phyloP scores from a whole-genome alignment of 1,139 yeast genomes.

The Debaryomyces fabryi region DNA sequence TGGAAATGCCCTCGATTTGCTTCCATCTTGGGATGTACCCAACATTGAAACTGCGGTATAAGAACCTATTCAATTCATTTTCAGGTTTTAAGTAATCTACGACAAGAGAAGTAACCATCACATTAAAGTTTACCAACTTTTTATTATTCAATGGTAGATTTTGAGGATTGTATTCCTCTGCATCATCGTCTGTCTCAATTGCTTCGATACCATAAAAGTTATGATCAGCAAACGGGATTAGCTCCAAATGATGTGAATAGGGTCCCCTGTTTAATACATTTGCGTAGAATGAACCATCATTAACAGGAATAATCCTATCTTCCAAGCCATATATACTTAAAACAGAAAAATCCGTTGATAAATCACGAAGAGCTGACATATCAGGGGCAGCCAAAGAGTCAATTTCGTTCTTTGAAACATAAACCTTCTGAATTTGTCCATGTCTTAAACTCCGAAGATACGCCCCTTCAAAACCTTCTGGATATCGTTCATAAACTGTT shows the following conservation, averaged over 20 bases:
- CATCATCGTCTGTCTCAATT: slow-evolving; percentile 33
- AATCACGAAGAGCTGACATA: slow-evolving; percentile 40
- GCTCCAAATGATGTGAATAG: slow-evolving; percentile 52
- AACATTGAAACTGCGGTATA: slow-evolving; percentile 36
- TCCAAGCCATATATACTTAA: slow-evolving; percentile 71
- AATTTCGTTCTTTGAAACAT: slow-evolving; percentile 57
- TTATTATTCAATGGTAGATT: slow-evolving; percentile 28
- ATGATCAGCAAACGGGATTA: slow-evolving; percentile 77
- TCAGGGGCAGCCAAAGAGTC: slow-evolving; percentile 56
- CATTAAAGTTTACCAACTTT: slow-evolving; percentile 58
- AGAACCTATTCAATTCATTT: slow-evolving; percentile 56
- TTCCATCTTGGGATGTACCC: slow-evolving; percentile 59
- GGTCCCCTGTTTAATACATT: slow-evolving; percentile 58
- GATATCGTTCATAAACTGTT: slow-evolving; percentile 42
- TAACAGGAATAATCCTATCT: slow-evolving; percentile 67
- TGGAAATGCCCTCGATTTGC: slow-evolving; percentile 63
- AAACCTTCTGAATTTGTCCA: slow-evolving; percentile 46
- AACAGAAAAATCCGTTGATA: slow-evolving; percentile 55
- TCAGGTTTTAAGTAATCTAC: slow-evolving; percentile 54
- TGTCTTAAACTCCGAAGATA: slow-evolving; percentile 46
- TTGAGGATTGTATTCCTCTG: slow-evolving; percentile 36
- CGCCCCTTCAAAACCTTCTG: slow-evolving; percentile 22
- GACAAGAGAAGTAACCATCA: slow-evolving; percentile 54
- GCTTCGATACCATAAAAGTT: slow-evolving; percentile 62
- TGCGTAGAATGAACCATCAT: slow-evolving; percentile 62